Evolutionary conservation across 306 rosid species (phyloP).

Genomic region (Psophocarpus tetragonolobus): DNA sequence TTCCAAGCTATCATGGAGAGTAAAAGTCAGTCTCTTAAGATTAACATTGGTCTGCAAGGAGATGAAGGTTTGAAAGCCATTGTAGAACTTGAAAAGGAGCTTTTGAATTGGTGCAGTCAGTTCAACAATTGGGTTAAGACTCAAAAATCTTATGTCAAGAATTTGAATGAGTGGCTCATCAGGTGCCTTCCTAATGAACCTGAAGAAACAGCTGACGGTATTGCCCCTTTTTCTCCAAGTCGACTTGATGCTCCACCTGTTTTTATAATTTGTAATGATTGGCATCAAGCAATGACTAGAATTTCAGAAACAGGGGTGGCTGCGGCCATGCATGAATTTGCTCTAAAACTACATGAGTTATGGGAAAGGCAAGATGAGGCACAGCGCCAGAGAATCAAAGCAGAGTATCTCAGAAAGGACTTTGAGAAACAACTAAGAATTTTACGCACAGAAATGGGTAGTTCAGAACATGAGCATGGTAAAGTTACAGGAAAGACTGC

Average conservation of each 20-base stretch:
- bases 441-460: slow-evolving; percentile 58
- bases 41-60: slow-evolving; percentile 58
- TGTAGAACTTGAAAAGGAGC: slow-evolving; percentile 91
- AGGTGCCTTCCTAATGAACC: slow-evolving; percentile 73
- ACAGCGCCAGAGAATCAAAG: slow-evolving; percentile 78
- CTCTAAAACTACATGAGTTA: slow-evolving; percentile 68
- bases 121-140: slow-evolving; percentile 85
- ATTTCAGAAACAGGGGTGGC: slow-evolving; percentile 77
- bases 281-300: slow-evolving; percentile 89
- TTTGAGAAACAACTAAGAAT: slow-evolving; percentile 70
- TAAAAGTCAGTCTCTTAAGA: slow-evolving; percentile 66
- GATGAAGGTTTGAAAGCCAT: slow-evolving; percentile 87
- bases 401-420: slow-evolving; percentile 73
- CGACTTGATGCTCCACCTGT: slow-evolving; percentile 85
- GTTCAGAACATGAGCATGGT: slow-evolving; percentile 53
- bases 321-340: slow-evolving; percentile 74
- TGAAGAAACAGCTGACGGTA: slow-evolving; percentile 86
- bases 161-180: slow-evolving; percentile 85
- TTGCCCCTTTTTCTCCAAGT: slow-evolving; percentile 91
- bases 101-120: slow-evolving; percentile 80
- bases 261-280: slow-evolving; percentile 84
- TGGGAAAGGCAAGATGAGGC: slow-evolving; percentile 95
- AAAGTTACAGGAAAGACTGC: slow-evolving; percentile 45
- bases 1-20: slow-evolving; percentile 93
- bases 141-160: slow-evolving; percentile 81